A percentile compares a stretch with the other conserved stretches of the same genome.
phyloP scores from a whole-genome alignment of 805 yeast species.

The Candida ponderosae region DNA sequence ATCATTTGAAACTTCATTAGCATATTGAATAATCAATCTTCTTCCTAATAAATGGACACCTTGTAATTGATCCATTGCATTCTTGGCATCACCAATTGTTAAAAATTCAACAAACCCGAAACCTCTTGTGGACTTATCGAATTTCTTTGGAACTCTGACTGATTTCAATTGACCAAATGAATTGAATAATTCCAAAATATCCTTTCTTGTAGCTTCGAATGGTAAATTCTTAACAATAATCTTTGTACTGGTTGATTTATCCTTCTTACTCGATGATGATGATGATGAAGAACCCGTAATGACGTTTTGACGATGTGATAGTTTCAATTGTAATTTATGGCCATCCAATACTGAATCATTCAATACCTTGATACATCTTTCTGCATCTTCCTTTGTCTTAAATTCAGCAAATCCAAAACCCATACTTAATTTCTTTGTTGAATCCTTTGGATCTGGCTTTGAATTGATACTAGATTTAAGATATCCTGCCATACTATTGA shows the following conservation, averaged over 20 bases:
- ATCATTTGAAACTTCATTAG: slow-evolving; percentile 71
- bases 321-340: slow-evolving; percentile 80
- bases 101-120: slow-evolving; percentile 95
- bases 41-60: slow-evolving; percentile 97
- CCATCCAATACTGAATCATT: slow-evolving; percentile 81
- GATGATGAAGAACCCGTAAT: slow-evolving; percentile 16
- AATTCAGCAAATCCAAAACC: slow-evolving; percentile 97
- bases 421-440: slow-evolving; percentile 74
- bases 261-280: slow-evolving; percentile 17
- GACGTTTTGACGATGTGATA: slow-evolving; percentile 69
- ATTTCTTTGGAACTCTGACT: slow-evolving; percentile 92
- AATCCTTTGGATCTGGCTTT: slow-evolving; percentile 76
- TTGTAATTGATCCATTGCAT: slow-evolving; percentile 85
- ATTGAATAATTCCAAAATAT: slow-evolving; percentile 85
- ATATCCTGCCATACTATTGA: slow-evolving; percentile 72
- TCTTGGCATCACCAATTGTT: slow-evolving; percentile 83
- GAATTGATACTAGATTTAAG: slow-evolving; percentile 75
- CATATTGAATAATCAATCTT: slow-evolving; percentile 87
- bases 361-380: slow-evolving; percentile 60
- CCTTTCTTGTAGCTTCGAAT: slow-evolving; percentile 90
- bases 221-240: slow-evolving; percentile 95
- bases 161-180: slow-evolving; percentile 93
- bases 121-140: slow-evolving; percentile 92
- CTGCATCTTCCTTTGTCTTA: slow-evolving; percentile 69
- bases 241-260: slow-evolving; percentile 47